Conservation (phyloP, 441 rosid genomes). For the Pelargonium fulgidum region DNA sequence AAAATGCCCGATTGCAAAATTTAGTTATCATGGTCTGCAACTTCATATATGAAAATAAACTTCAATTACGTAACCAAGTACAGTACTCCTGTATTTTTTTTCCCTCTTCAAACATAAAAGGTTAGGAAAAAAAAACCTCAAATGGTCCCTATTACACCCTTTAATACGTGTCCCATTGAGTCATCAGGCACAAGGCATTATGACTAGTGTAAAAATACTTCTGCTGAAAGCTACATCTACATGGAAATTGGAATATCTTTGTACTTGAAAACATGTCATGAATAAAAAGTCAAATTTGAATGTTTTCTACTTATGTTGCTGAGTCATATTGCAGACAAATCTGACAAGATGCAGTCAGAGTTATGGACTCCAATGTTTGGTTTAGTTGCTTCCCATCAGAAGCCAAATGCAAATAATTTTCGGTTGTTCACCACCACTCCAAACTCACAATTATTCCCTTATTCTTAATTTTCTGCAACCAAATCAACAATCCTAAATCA, state of each 20-base stretch:
- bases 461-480: not conserved
- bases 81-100: not conserved
- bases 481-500: not conserved
- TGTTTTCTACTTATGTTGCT: not conserved
- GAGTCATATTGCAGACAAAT: too few relatives aligned
- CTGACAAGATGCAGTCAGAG: not conserved
- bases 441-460: not conserved
- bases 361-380: not conserved
- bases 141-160: not conserved
- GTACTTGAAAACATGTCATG: not conserved
- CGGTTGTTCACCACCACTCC: not conserved
- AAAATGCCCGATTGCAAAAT: not conserved
- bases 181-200: not conserved
- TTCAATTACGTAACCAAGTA: not conserved
- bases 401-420: not conserved
- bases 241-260: not conserved
- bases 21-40: not conserved
- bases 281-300: not conserved
- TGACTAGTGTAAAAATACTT: not conserved
- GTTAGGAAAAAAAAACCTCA: not conserved
- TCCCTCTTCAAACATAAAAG: not conserved
- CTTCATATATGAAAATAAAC: not conserved
- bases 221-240: not conserved
- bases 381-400: not conserved
- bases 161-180: not conserved